phyloP scores from a whole-genome alignment of 306 rosid genomes.

The Cicer bijugum region DNA sequence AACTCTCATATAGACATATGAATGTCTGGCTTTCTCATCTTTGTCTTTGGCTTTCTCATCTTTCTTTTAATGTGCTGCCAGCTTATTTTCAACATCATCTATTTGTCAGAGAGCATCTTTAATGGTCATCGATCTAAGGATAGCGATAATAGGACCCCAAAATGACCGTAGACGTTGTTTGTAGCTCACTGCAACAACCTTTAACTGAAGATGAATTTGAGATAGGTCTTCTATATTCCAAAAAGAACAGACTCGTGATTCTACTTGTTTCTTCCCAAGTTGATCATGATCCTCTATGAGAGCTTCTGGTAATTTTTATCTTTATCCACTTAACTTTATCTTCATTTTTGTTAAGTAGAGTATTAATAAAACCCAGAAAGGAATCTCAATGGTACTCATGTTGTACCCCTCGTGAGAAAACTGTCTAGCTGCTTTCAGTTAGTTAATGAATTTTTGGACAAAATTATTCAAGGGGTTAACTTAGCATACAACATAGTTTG shows the following conservation, averaged over 20 bases:
- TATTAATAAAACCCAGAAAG: background rate
- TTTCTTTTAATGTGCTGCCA: background rate
- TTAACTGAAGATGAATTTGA: background rate
- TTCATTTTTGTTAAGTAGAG: background rate
- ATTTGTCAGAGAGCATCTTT: background rate
- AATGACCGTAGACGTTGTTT: background rate
- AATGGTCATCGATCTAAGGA: background rate
- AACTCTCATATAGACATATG: constrained; percentile 35
- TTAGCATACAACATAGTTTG: too few species aligned
- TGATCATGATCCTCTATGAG: constrained; percentile 30
- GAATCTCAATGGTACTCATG: background rate
- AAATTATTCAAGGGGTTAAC: too few species aligned
- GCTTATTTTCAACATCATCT: background rate
- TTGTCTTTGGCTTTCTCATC: background rate
- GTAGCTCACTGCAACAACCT: background rate
- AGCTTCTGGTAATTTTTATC: constrained; percentile 27
- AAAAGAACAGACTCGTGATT: background rate
- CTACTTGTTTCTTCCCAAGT: constrained; percentile 2
- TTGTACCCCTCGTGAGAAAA: background rate
- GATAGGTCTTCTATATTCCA: constrained; percentile 21
- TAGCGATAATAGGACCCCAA: background rate
- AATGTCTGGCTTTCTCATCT: constrained; percentile 4
- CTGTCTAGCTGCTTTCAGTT: too few species aligned
- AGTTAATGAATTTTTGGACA: too few species aligned
- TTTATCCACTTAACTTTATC: constrained; percentile 41